phyloP scores from a whole-genome alignment of 441 rosid genomes.

The Monsonia emarginata region DNA sequence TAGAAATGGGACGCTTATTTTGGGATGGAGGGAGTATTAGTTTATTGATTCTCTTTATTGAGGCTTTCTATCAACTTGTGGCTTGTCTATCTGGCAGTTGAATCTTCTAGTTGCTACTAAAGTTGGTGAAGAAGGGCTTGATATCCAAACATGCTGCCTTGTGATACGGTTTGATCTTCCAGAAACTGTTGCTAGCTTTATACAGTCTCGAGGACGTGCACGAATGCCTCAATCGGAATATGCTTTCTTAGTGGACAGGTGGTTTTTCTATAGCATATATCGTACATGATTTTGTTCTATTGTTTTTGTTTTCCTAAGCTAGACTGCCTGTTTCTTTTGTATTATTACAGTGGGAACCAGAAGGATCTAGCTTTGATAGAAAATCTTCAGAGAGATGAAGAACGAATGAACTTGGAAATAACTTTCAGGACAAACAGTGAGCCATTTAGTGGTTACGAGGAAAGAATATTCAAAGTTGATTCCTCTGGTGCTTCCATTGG shows the following conservation, averaged over 20 bases:
- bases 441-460: constrained; percentile 37
- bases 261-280: constrained; percentile 18
- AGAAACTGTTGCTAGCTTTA: constrained; percentile 90
- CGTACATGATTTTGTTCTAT: constrained; percentile 8
- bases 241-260: constrained; percentile 94
- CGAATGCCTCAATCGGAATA: constrained; percentile 94
- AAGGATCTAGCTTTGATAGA: constrained; percentile 66
- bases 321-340: constrained; percentile 19
- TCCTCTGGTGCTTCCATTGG: constrained; percentile 69
- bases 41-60: background rate
- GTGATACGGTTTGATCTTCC: constrained; percentile 96
- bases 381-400: constrained; percentile 50
- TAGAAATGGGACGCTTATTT: too few species aligned
- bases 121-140: constrained; percentile 99
- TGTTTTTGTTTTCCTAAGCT: constrained; percentile 10
- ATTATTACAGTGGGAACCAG: constrained; percentile 53
- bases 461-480: constrained; percentile 57
- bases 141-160: constrained; percentile 95
- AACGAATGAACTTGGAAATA: constrained; percentile 68
- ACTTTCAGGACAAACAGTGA: constrained; percentile 54
- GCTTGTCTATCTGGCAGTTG: constrained; percentile 47
- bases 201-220: constrained; percentile 99
- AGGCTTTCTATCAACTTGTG: background rate
- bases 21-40: too few species aligned
- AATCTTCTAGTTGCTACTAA: constrained; percentile 91